Evolutionary conservation across 768 basidiomycete genomes (phyloP).

Genomic region (Leccinum uliginosum): DNA sequence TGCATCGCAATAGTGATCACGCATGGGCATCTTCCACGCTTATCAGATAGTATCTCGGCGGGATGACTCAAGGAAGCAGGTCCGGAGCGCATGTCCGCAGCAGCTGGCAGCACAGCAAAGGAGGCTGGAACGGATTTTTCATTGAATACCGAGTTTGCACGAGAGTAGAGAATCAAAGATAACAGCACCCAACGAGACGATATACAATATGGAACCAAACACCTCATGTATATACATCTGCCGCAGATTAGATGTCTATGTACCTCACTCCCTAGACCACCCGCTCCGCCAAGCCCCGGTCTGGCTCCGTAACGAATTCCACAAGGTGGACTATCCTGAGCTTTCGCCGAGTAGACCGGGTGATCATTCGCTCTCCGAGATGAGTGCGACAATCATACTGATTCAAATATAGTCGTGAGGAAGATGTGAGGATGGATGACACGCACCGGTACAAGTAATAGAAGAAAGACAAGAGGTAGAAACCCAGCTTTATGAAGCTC

Average conservation of each 20-base stretch:
- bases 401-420: background rate
- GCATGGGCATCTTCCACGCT: background rate
- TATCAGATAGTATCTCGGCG: no score
- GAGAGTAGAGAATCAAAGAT: conserved; percentile 11
- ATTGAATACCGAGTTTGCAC: background rate
- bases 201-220: conserved; percentile 13
- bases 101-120: no score
- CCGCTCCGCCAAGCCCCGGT: conserved; percentile 3
- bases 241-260: conserved; percentile 18
- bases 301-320: background rate
- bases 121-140: no score
- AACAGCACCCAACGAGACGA: conserved; percentile 20
- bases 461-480: conserved; percentile 89
- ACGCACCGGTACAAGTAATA: conserved; percentile 87
- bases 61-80: no score
- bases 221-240: conserved; percentile 14
- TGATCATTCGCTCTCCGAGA: conserved; percentile 66
- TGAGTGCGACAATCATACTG: conserved; percentile 86
- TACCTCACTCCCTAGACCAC: conserved; percentile 8
- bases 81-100: no score
- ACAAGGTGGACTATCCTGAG: background rate
- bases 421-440: background rate
- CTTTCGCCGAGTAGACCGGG: background rate
- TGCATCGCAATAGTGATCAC: background rate
- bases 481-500: conserved; percentile 91